A percentile compares a stretch with the other conserved stretches of the same genome.
Evolutionary conservation across 345 rosid species (phyloP).

Genomic region (Rhizophora mangle): DNA sequence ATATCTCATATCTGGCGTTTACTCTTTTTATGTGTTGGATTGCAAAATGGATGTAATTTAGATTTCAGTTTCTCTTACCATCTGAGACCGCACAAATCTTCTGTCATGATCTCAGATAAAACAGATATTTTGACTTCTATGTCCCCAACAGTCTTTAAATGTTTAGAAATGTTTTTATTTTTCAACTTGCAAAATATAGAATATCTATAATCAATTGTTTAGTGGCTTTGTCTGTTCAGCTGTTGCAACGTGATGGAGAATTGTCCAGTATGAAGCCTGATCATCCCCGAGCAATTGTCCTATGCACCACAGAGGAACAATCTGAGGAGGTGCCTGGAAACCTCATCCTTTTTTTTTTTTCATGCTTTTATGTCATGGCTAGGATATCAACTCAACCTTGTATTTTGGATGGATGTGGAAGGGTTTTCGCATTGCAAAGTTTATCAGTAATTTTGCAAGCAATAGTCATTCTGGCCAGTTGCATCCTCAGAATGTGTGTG

Average conservation of each 20-base stretch:
- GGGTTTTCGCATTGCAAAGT: conserved; percentile 90
- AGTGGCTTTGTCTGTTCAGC: conserved; percentile 35
- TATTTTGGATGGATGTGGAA: conserved; percentile 11
- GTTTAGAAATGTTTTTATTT: neutral
- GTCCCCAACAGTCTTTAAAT: too few relatives aligned
- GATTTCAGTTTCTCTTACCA: too few relatives aligned
- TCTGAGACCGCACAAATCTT: too few relatives aligned
- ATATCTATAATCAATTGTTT: conserved; percentile 2
- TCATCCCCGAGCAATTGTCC: conserved; percentile 89
- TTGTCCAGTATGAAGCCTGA: conserved; percentile 68
- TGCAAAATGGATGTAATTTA: too few relatives aligned
- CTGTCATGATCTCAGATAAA: too few relatives aligned
- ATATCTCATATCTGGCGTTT: too few relatives aligned
- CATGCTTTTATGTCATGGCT: too few relatives aligned
- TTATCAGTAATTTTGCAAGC: conserved; percentile 85
- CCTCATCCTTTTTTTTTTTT: neutral
- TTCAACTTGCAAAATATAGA: too few relatives aligned
- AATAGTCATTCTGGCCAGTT: conserved; percentile 82
- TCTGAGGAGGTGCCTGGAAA: conserved; percentile 68
- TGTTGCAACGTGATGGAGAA: conserved; percentile 78
- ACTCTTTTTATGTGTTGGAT: too few relatives aligned
- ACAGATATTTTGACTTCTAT: too few relatives aligned
- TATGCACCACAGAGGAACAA: conserved; percentile 93
- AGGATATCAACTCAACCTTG: too few relatives aligned
- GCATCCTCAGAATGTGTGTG: conserved; percentile 82